Evolutionary conservation across 345 rosid genomes (phyloP).

Genomic region (Eucalyptus fibrosa): DNA sequence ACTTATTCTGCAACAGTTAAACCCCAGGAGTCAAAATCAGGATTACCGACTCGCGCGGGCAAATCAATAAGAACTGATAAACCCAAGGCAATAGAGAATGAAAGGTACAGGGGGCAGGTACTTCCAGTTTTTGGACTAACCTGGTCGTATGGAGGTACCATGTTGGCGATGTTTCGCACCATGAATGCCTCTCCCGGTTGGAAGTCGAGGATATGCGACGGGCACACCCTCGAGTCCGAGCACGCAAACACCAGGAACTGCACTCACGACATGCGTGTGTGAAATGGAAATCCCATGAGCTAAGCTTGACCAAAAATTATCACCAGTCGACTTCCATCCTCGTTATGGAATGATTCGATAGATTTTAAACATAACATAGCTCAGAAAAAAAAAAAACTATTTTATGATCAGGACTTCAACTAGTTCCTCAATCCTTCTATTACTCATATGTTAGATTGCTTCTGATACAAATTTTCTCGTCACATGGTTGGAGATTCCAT

Average conservation of each 20-base stretch:
- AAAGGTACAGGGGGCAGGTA: neutral
- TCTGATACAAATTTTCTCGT: neutral
- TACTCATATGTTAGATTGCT: neutral
- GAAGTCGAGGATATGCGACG: conserved; percentile 78
- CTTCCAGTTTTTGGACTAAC: conserved; percentile 4
- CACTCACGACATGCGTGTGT: neutral
- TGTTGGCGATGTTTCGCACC: conserved; percentile 95
- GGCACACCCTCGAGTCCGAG: conserved; percentile 96
- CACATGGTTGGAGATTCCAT: neutral
- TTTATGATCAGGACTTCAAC: neutral
- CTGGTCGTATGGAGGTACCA: conserved; percentile 83
- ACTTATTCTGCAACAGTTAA: conserved; percentile 38
- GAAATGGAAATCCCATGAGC: neutral
- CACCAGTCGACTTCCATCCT: neutral
- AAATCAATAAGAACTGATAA: neutral
- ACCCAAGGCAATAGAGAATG: neutral
- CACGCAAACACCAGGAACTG: conserved; percentile 97
- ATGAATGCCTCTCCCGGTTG: conserved; percentile 96
- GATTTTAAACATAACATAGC: neutral
- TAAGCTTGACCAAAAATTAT: no score
- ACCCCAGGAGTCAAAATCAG: neutral
- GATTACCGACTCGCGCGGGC: neutral
- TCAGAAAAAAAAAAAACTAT: neutral
- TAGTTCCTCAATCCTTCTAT: neutral
- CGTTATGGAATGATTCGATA: neutral